phyloP scores from a whole-genome alignment of 2,329 filamentous ascomycete genomes.

The Trichoderma simmonsii region DNA sequence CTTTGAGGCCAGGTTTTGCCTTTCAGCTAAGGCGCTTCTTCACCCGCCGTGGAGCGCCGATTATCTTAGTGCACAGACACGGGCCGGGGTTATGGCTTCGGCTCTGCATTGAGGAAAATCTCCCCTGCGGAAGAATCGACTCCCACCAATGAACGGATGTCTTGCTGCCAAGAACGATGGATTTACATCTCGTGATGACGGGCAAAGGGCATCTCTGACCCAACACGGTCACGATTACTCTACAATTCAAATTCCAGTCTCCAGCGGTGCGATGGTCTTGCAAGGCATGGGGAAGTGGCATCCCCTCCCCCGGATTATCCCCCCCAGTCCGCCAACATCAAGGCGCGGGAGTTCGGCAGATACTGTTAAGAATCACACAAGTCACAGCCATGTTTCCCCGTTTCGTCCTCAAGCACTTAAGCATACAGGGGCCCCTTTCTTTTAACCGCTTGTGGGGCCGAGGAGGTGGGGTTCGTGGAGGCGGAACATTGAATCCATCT shows the following conservation, averaged over 20 bases:
- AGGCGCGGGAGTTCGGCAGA: background rate
- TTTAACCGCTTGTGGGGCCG: constrained; percentile 5
- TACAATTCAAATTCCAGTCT: background rate
- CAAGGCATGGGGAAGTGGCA: background rate
- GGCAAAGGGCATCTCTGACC: background rate
- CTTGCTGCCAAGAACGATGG: background rate
- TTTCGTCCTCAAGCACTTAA: background rate
- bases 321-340: background rate
- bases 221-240: background rate
- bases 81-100: background rate
- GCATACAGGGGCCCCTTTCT: background rate
- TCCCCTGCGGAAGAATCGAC: constrained; percentile 9
- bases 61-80: background rate
- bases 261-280: background rate
- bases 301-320: background rate
- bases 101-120: constrained; percentile 1
- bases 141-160: constrained; percentile 12
- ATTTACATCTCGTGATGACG: background rate
- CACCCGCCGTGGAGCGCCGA: background rate
- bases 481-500: background rate
- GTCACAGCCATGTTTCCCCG: background rate
- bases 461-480: constrained; percentile 2
- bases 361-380: background rate
- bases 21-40: constrained; percentile 4
- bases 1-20: background rate